Percentiles rank a stretch among this genome's conserved stretches.
phyloP scores from a whole-genome alignment of 441 rosid genomes.

The Croton setiger region DNA sequence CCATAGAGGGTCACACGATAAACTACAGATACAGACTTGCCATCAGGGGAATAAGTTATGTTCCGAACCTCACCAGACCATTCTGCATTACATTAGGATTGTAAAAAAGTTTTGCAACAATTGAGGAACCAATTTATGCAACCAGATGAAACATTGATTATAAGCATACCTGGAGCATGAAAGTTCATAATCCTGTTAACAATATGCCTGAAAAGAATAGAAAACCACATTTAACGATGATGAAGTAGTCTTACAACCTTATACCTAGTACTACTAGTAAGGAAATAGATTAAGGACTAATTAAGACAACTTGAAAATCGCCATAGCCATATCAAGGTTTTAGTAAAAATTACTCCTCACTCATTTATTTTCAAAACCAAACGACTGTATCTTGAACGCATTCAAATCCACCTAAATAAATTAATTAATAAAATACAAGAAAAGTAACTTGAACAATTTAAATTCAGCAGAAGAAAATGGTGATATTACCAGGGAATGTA shows the following conservation, averaged over 20 bases:
- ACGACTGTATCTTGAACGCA: neutral
- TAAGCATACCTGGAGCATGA: slow-evolving; percentile 70
- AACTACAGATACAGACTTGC: slow-evolving; percentile 74
- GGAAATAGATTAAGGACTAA: neutral
- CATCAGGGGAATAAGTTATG: slow-evolving; percentile 74
- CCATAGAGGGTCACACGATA: slow-evolving; percentile 86
- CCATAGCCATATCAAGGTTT: neutral
- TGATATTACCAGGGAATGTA: slow-evolving; percentile 66
- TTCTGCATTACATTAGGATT: slow-evolving; percentile 31
- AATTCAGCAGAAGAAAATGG: neutral
- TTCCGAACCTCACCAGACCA: slow-evolving; percentile 94
- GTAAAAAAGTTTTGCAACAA: neutral
- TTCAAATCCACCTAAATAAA: neutral
- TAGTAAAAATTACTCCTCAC: neutral
- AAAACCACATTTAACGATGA: neutral
- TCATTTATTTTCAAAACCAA: neutral
- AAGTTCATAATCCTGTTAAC: slow-evolving; percentile 77
- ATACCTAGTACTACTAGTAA: neutral
- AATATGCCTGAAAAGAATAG: slow-evolving; percentile 50
- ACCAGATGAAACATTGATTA: neutral
- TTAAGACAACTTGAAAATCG: neutral
- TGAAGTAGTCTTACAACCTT: neutral
- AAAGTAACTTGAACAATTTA: neutral
- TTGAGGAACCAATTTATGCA: neutral
- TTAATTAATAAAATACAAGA: neutral